Base-by-base conservation (phyloP, 768 basidiomycete genomes). In the Udeniomyces megalosporus region DNA sequence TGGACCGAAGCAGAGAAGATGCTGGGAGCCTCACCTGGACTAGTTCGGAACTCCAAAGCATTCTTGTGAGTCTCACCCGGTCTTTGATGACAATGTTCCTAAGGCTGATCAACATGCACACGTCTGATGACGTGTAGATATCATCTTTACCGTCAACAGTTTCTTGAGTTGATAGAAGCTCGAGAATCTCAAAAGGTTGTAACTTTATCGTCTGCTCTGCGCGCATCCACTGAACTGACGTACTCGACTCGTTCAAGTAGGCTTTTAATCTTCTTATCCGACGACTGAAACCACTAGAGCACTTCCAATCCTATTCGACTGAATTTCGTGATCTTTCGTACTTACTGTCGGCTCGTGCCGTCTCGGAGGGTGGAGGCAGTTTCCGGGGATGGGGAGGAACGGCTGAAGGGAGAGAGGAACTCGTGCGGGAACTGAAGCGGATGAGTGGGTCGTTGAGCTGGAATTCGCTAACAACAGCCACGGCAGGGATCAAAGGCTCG, bases 261-360 rank as follows among this genome's bases (percentile, higher is more conserved):
- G 72, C 71, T 8, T 73, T 73, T 68, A 72, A 71, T 51, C 67
- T 71, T 20, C 66, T 73, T 11, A 65, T 68, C 57, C 72, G 71
- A 50, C 69, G 71, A 4, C 61, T 73, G 8, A 73, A 73, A 61
- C 72, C 72, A 7, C 68, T 73, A 46, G 72, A 73, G 49, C 72
- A 72, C 60, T 73, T 71, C 54, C 71, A 72, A 52, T 71, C 72
- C 8, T 68, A 70, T 20, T 71, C 71, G 6, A 71, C 69, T 55
- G 71, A 72, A 62, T 72, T 72, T 64, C 69, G 69, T 55, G 69
- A 70, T 59, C 68, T 73, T 15, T 68, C 71, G 15, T 73, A 73
- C 64, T 66, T 73, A 15, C 72, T 71, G 11, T 71, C 70, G 5
- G 71, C 72, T 20, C 66, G 67, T 38, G 70, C 71, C 0, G 71